These are phyloP conservation scores for Hypoxylon fragiforme DNA, from an alignment of 495 filamentous ascomycete species.

Conservation along the genomic window DNA sequence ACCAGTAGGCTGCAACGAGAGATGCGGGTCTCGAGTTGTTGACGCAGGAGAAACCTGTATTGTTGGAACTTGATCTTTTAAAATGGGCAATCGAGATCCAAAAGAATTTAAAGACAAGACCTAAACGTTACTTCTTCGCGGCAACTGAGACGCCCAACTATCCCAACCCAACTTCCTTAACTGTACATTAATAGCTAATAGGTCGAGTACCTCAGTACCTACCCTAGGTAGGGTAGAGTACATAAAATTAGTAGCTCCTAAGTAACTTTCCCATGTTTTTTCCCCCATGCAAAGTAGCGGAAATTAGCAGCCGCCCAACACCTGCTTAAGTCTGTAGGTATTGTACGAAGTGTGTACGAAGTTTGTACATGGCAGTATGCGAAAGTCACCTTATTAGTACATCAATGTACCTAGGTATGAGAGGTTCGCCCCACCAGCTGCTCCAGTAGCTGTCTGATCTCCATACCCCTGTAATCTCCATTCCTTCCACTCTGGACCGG, in stretches of 20 bases:
- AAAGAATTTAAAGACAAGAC: slow-evolving; percentile 24
- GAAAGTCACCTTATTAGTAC: too few relatives aligned
- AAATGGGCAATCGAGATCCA: slow-evolving; percentile 29
- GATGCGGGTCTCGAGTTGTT: slow-evolving; percentile 30
- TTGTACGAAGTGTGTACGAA: background rate
- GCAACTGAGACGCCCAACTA: slow-evolving; percentile 29
- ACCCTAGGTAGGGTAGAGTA: too few relatives aligned
- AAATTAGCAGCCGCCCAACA: slow-evolving; percentile 10
- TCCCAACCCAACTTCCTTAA: too few relatives aligned
- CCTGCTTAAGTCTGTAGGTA: too few relatives aligned
- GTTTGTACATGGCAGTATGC: too few relatives aligned
- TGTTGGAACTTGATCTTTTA: slow-evolving; percentile 17
- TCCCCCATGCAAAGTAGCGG: background rate
- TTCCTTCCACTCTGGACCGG: slow-evolving; percentile 25
- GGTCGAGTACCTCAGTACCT: too few relatives aligned
- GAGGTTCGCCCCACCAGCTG: slow-evolving; percentile 11
- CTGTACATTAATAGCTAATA: too few relatives aligned
- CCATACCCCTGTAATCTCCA: slow-evolving; percentile 32
- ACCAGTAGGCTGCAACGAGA: slow-evolving; percentile 5
- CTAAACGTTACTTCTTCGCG: slow-evolving; percentile 29
- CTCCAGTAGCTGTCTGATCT: slow-evolving; percentile 31
- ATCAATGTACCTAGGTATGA: too few relatives aligned
- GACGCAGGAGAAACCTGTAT: slow-evolving; percentile 34
- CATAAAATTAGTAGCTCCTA: background rate
- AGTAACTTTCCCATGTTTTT: too few relatives aligned